These are phyloP conservation scores for Aspergillus sp. DNA, from an alignment of 2,329 filamentous ascomycete species.

Conservation along the genomic window DNA sequence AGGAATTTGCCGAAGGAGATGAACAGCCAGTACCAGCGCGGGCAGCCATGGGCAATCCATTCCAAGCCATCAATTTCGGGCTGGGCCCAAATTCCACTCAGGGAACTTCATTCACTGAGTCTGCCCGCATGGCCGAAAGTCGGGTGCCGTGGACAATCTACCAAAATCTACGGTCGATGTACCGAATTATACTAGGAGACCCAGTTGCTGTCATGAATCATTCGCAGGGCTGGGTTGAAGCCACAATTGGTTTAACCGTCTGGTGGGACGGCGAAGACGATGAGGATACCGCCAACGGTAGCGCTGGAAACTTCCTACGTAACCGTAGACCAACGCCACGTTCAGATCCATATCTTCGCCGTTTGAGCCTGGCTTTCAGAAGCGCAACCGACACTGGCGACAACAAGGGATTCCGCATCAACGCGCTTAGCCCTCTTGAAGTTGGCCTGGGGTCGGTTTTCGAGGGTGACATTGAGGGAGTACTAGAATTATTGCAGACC, in stretches of 20 bases:
- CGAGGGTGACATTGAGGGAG: conserved; percentile 76
- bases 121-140: conserved; percentile 73
- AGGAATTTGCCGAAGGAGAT: conserved; percentile 75
- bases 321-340: not conserved
- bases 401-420: conserved; percentile 68
- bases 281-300: conserved; percentile 34
- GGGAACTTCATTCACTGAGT: conserved; percentile 60
- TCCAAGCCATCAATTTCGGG: conserved; percentile 51
- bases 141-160: conserved; percentile 89
- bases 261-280: conserved; percentile 90
- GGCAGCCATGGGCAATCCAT: conserved; percentile 42
- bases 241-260: conserved; percentile 74
- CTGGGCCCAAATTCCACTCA: conserved; percentile 29
- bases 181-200: conserved; percentile 76
- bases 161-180: conserved; percentile 76
- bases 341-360: conserved; percentile 69
- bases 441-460: conserved; percentile 79
- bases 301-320: conserved; percentile 20
- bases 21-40: conserved; percentile 48
- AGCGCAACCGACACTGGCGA: conserved; percentile 63
- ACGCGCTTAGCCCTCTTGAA: conserved; percentile 73
- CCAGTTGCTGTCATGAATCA: conserved; percentile 72
- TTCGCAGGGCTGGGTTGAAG: conserved; percentile 90
- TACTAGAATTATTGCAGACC: conserved; percentile 69
- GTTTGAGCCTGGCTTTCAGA: conserved; percentile 70